Conservation (phyloP, 2,329 filamentous ascomycete species). For the Fusarium coffeatum region DNA sequence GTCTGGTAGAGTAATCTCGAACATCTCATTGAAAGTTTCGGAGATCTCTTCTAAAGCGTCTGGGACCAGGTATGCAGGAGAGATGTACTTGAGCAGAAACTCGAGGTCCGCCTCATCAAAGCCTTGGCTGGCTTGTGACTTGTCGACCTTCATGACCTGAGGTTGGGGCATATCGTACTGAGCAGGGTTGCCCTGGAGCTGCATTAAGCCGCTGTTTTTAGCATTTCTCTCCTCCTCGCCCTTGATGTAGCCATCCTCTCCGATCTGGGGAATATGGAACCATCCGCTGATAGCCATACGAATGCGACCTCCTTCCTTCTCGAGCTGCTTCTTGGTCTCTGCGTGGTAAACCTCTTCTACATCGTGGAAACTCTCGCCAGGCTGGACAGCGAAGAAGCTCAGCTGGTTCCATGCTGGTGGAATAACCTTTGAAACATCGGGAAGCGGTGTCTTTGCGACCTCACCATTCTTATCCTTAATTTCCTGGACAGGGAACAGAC, state of each 20-base stretch:
- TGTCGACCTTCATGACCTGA: conserved; percentile 62
- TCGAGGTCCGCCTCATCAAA: conserved; percentile 84
- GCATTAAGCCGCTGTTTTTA: conserved; percentile 89
- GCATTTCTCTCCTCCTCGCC: conserved; percentile 90
- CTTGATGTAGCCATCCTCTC: conserved; percentile 90
- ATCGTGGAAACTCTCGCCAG: conserved; percentile 98
- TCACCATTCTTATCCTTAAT: conserved; percentile 73
- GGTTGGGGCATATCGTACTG: conserved; percentile 85
- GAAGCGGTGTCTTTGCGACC: conserved; percentile 80
- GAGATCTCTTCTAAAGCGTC: conserved; percentile 87
- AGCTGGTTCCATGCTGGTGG: conserved; percentile 97
- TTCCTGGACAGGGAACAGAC: conserved; percentile 80
- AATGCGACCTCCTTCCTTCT: conserved; percentile 78
- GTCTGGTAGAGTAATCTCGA: conserved; percentile 82
- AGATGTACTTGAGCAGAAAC: conserved; percentile 90
- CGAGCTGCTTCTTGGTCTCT: conserved; percentile 67
- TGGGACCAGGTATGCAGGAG: conserved; percentile 90
- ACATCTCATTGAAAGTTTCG: conserved; percentile 83
- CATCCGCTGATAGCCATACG: conserved; percentile 99
- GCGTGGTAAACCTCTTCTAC: conserved; percentile 96
- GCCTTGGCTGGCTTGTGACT: conserved; percentile 59
- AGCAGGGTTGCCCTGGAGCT: conserved; percentile 91
- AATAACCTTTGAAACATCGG: conserved; percentile 83
- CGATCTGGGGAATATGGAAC: conserved; percentile 97
- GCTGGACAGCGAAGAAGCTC: conserved; percentile 97